A percentile compares a stretch with the other conserved stretches of the same genome.
Evolutionary conservation across 192 early-diverging fungal genomes (phyloP).

Genomic region (Rhizoclosmatium sp.): DNA sequence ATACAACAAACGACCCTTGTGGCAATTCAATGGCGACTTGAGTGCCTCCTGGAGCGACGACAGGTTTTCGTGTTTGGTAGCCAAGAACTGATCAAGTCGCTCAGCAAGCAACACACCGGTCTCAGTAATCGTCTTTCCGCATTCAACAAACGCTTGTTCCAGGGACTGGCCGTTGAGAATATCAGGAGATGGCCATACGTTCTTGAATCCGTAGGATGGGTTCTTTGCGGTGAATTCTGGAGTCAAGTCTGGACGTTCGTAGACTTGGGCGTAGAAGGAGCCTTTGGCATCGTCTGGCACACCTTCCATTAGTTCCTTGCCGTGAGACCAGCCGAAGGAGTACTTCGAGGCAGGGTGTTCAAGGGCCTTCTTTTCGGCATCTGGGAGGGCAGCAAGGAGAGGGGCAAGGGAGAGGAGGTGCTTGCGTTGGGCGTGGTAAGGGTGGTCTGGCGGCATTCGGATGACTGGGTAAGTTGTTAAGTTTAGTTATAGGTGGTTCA

Average conservation of each 20-base stretch:
- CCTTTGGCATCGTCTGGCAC: constrained; percentile 71
- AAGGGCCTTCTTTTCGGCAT: constrained; percentile 52
- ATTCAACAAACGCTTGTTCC: constrained; percentile 43
- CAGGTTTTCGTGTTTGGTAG: neutral
- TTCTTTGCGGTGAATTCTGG: constrained; percentile 51
- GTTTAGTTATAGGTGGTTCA: neutral
- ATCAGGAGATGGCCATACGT: constrained; percentile 60
- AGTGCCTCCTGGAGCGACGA: constrained; percentile 62
- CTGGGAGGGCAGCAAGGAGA: constrained; percentile 61
- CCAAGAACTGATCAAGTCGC: constrained; percentile 66
- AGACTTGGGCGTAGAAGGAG: constrained; percentile 60
- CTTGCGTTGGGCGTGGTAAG: constrained; percentile 43
- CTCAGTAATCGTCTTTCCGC: constrained; percentile 64
- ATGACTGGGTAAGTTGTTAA: neutral
- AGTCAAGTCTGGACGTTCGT: neutral
- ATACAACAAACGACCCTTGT: constrained; percentile 72
- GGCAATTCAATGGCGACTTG: constrained; percentile 21
- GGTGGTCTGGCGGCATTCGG: neutral
- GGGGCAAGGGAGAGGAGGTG: constrained; percentile 61
- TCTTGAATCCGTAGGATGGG: constrained; percentile 61
- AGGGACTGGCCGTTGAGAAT: constrained; percentile 1
- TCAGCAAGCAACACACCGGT: constrained; percentile 64
- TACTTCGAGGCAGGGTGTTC: constrained; percentile 64
- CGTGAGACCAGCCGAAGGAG: constrained; percentile 76
- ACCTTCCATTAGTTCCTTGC: constrained; percentile 73